These are phyloP conservation scores for Curvularia sp. DNA, from an alignment of 2,329 filamentous ascomycete genomes.

Conservation along the genomic window DNA sequence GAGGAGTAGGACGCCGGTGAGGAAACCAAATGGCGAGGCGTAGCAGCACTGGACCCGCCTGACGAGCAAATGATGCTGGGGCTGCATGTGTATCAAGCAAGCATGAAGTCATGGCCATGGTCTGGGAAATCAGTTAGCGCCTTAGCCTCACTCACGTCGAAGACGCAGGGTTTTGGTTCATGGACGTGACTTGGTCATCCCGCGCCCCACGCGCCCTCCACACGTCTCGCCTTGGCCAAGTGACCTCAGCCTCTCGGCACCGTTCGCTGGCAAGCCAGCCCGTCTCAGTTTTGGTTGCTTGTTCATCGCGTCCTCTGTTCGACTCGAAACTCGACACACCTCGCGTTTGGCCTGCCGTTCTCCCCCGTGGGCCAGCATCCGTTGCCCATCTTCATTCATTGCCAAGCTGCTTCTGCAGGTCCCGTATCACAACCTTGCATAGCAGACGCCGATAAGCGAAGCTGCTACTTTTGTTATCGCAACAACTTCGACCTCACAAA, in stretches of 20 bases:
- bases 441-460: conserved; percentile 27
- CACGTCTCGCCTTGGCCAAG: conserved; percentile 22
- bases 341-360: conserved; percentile 5
- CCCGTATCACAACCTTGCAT: conserved; percentile 23
- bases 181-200: conserved; percentile 29
- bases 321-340: not conserved
- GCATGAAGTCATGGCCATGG: conserved; percentile 7
- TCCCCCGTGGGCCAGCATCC: conserved; percentile 4
- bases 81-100: not conserved
- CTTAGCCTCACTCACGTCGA: conserved; percentile 26
- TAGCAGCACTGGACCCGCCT: conserved; percentile 7
- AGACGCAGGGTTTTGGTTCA: conserved; percentile 4
- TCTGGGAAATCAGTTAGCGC: conserved; percentile 22
- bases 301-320: conserved; percentile 15
- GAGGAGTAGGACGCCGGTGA: conserved; percentile 1
- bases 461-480: conserved; percentile 11
- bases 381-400: not conserved
- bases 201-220: conserved; percentile 27
- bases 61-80: conserved; percentile 7
- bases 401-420: conserved; percentile 7
- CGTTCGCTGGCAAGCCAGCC: conserved; percentile 20
- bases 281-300: conserved; percentile 13
- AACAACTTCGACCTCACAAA: not conserved
- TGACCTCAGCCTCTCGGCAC: conserved; percentile 37
- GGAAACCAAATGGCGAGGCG: conserved; percentile 1